Evolutionary conservation across 1,284 basidiomycete genomes (phyloP).

Genomic region (Rhodotorula mucilaginosa): DNA sequence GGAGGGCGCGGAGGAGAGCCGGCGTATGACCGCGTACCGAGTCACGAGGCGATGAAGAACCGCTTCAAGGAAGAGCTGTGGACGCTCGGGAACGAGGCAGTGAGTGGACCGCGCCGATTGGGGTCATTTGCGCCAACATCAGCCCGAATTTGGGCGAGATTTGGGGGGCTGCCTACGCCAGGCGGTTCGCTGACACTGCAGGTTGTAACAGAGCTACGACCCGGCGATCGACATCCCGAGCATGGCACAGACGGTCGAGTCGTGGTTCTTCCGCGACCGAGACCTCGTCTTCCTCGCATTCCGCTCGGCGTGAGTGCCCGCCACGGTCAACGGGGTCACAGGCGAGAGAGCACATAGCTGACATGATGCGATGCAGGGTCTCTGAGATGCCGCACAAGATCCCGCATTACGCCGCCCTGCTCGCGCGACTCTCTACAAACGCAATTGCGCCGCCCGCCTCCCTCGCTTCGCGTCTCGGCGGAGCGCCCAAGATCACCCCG

Average conservation of each 20-base stretch:
- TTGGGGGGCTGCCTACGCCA: too few relatives aligned
- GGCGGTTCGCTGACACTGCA: too few relatives aligned
- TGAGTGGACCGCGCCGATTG: neutral
- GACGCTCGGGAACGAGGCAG: slow-evolving; percentile 28
- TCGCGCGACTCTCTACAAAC: slow-evolving; percentile 58
- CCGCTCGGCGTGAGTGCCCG: slow-evolving; percentile 41
- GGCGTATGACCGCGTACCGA: slow-evolving; percentile 14
- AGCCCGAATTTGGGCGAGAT: neutral
- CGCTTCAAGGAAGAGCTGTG: slow-evolving; percentile 34
- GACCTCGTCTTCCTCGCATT: slow-evolving; percentile 40
- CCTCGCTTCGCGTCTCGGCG: slow-evolving; percentile 21
- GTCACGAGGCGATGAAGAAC: slow-evolving; percentile 16
- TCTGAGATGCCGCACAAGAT: slow-evolving; percentile 90
- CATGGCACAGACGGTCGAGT: slow-evolving; percentile 26
- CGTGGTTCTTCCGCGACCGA: slow-evolving; percentile 35
- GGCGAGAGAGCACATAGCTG: neutral
- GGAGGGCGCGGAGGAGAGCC: slow-evolving; percentile 13
- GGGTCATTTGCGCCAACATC: neutral
- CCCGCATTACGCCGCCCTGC: slow-evolving; percentile 77
- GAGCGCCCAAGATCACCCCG: neutral
- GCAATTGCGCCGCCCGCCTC: slow-evolving; percentile 24
- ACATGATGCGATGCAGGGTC: slow-evolving; percentile 54
- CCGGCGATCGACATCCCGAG: slow-evolving; percentile 35
- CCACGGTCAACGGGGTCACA: too few relatives aligned
- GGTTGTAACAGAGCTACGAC: slow-evolving; percentile 29